Conservation (phyloP, 306 rosid genomes). For the Casuarina cunninghamiana region DNA sequence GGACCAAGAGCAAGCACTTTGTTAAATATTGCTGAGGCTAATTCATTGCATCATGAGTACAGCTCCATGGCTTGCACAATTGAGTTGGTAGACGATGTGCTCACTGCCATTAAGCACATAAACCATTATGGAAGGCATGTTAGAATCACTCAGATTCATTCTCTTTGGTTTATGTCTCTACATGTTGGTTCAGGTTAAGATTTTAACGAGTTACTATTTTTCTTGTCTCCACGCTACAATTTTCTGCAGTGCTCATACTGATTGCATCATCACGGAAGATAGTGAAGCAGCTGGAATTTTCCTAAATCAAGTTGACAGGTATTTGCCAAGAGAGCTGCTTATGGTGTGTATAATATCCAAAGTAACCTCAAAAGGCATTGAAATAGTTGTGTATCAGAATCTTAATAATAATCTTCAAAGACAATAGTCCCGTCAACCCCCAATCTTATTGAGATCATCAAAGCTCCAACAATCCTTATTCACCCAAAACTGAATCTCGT, state of each 20-base stretch:
- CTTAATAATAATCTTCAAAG: background rate
- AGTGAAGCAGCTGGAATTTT: slow-evolving; percentile 62
- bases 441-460: background rate
- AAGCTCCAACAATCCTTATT: background rate
- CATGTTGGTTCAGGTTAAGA: background rate
- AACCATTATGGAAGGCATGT: slow-evolving; percentile 69
- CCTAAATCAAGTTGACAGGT: slow-evolving; percentile 77
- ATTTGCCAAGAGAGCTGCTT: background rate
- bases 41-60: slow-evolving; percentile 67
- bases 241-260: slow-evolving; percentile 74
- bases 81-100: slow-evolving; percentile 80
- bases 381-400: background rate
- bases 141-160: background rate
- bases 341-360: background rate
- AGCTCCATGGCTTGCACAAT: slow-evolving; percentile 75
- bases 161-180: slow-evolving; percentile 1
- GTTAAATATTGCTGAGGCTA: slow-evolving; percentile 49
- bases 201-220: background rate
- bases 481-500: background rate
- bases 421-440: background rate
- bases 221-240: background rate
- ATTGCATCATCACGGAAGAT: slow-evolving; percentile 77
- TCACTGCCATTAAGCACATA: slow-evolving; percentile 77
- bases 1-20: slow-evolving; percentile 71
- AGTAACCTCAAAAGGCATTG: background rate